Evolutionary conservation across 306 rosid species (phyloP), one percentile per base, ranked within the genome.

Genomic region (Fragaria nilgerrensis): DNA sequence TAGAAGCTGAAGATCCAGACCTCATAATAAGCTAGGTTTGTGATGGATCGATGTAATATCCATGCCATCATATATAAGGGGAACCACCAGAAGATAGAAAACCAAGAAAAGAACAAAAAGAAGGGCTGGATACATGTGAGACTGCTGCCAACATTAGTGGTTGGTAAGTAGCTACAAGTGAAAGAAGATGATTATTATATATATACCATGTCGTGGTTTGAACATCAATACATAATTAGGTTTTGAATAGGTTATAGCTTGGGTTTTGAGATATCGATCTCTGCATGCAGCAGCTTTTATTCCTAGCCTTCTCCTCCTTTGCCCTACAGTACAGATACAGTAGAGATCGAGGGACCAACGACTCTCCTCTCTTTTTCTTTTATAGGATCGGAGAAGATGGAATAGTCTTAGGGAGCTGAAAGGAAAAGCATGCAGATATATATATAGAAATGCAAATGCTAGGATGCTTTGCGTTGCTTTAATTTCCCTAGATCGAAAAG

Each of bases 111-210:
- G 36, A 32, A 32, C 36, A 32, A 32, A 32, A 32, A 32, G 36
- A 32, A 32, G 36, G 36, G 36, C 71, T 79, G 85, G 83, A 72
- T 78, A 90, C 86, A 85, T 86, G 91, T 86, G 88, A 32, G 41
- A 5, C 8, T 37, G 41, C 41, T 37, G 41, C 85, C 85, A 85
- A 80, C 68, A 71, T 44, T 32, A 84, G 91, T 82, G 85, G 76
- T 49, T 82, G 96, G n/a, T 82, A 87, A 87, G 88, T 20, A 32
- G 75, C 6, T 37, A 5, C 41, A 61, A 76, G 86, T 47, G 84
- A 89, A 88, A 86, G 96, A 89, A 79, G 93, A 84, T 89, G 94
- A 93, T 93, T 82, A 93, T 93, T 89, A 90, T n/a, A 78, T 87
- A 68, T 81, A 90, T 93, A 90, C 84, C 22, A 70, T 80, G 90